Percentiles rank a stretch among this genome's conserved stretches.
phyloP scores from a whole-genome alignment of 108 stramenopile species.

The Epithemia pelagica region DNA sequence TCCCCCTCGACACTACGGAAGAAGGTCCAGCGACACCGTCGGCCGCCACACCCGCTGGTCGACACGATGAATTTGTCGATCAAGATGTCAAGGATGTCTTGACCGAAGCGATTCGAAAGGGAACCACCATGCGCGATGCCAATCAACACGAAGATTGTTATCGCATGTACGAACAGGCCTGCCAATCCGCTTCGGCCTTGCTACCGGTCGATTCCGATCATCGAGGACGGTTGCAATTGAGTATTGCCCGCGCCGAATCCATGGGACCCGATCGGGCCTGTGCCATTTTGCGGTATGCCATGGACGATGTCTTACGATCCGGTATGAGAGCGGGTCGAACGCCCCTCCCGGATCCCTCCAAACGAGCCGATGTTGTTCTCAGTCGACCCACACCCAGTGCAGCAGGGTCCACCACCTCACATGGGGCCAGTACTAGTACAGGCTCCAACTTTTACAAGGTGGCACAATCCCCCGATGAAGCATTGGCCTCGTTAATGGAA shows the following conservation, averaged over 20 bases:
- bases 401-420: not conserved
- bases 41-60: conserved; percentile 15
- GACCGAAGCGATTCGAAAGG: conserved; percentile 56
- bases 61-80: conserved; percentile 81
- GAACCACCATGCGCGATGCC: conserved; percentile 32
- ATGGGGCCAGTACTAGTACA: conserved; percentile 9
- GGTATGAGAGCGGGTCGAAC: conserved; percentile 44
- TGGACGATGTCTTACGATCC: conserved; percentile 79
- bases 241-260: conserved; percentile 59
- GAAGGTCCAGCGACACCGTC: not conserved
- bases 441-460: conserved; percentile 17
- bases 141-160: conserved; percentile 49
- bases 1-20: not conserved
- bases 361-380: conserved; percentile 74
- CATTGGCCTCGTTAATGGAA: conserved; percentile 60
- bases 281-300: conserved; percentile 79
- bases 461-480: conserved; percentile 68
- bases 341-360: conserved; percentile 35
- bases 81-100: conserved; percentile 81
- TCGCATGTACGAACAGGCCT: conserved; percentile 61
- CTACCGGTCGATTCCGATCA: conserved; percentile 88
- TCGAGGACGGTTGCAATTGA: conserved; percentile 72
- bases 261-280: conserved; percentile 73
- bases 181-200: conserved; percentile 60
- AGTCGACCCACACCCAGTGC: conserved; percentile 27